Base-by-base conservation (phyloP, 306 rosid genomes). In the Adenanthera pavonina region DNA sequence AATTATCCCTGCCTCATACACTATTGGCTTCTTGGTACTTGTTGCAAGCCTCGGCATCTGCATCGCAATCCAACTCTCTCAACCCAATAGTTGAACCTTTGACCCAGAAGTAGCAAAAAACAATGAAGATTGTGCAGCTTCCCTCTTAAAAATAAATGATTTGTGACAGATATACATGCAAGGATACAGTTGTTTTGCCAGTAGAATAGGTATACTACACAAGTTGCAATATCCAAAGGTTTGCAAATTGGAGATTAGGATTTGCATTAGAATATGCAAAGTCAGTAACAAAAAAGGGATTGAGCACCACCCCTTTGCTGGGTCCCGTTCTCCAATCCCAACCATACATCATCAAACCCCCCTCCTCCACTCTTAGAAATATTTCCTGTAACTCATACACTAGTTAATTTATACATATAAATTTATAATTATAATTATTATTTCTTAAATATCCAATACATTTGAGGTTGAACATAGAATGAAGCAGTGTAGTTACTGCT, bases 1-100 rank as follows among this genome's bases (percentile, higher is more conserved):
- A 80, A 70, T 52, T 62, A 69, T 68, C 8, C 66, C 54, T n/a
- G 19, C 60, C 47, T 49, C 34, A 72, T 74, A 68, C 19, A 52
- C 79, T 11, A 0, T 51, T 65, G 52, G 51, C 40, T 77, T 48
- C 74, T 36, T 49, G 17, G 38, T 11, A 6, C 47, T 47, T 71
- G n/a, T 49, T 19, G 60, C 48, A 73, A 33, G 80, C 20, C 33
- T 12, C 59, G 16, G 54, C 4, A 48, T 78, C 71, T 33, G 46
- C 41, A 38, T 69, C 40, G 30, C 35, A 17, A 77, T 49, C 57
- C 59, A 76, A 61, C 40, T 71, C 52, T 7, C 69, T 51, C 72
- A 82, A 47, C 43, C 78, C 20, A 51, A 49, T 36, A 59, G 72
- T 72, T 12, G 43, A 61, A 34, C 19, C 60, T 41, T 60, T 43